Conservation (phyloP, 2,329 filamentous ascomycete species). For the Epichloe brachyelytri region DNA sequence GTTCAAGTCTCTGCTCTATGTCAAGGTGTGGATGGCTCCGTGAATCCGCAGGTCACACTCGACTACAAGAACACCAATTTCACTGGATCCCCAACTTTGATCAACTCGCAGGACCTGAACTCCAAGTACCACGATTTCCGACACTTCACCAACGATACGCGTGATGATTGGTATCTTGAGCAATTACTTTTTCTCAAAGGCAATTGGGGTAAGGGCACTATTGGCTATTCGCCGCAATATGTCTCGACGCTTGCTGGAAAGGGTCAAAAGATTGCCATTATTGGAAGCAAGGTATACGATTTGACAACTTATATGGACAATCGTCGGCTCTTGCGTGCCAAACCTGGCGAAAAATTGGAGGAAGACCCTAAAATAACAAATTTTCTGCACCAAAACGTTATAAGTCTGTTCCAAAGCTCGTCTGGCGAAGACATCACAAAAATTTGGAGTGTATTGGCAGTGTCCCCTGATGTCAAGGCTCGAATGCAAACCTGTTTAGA, state of each 20-base stretch:
- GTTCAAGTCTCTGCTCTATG: slow-evolving; percentile 90
- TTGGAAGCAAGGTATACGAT: slow-evolving; percentile 75
- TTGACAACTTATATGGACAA: slow-evolving; percentile 71
- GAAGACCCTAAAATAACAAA: slow-evolving; percentile 42
- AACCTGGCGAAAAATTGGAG: slow-evolving; percentile 36
- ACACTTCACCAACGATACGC: slow-evolving; percentile 64
- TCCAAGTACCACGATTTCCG: slow-evolving; percentile 87
- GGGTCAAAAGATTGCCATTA: slow-evolving; percentile 58
- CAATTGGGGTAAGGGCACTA: slow-evolving; percentile 72
- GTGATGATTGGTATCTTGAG: slow-evolving; percentile 86
- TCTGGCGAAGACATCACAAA: slow-evolving; percentile 72
- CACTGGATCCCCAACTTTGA: slow-evolving; percentile 50
- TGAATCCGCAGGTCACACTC: slow-evolving; percentile 63
- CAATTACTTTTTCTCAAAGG: slow-evolving; percentile 66
- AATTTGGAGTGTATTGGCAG: slow-evolving; percentile 59
- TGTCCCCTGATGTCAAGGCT: slow-evolving; percentile 42
- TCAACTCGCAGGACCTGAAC: slow-evolving; percentile 58
- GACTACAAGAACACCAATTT: slow-evolving; percentile 72
- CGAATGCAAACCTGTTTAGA: slow-evolving; percentile 77
- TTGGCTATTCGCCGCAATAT: slow-evolving; percentile 73
- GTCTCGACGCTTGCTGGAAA: slow-evolving; percentile 55
- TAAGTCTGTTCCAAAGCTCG: slow-evolving; percentile 62
- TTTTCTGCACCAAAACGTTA: slow-evolving; percentile 69
- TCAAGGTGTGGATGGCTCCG: slow-evolving; percentile 53
- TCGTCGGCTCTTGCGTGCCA: slow-evolving; percentile 52